Percentiles rank a stretch among this genome's conserved stretches.
These are phyloP conservation scores for Trichoderma cornu-damae DNA, from an alignment of 2,329 filamentous ascomycete genomes.

Conservation along the genomic window DNA sequence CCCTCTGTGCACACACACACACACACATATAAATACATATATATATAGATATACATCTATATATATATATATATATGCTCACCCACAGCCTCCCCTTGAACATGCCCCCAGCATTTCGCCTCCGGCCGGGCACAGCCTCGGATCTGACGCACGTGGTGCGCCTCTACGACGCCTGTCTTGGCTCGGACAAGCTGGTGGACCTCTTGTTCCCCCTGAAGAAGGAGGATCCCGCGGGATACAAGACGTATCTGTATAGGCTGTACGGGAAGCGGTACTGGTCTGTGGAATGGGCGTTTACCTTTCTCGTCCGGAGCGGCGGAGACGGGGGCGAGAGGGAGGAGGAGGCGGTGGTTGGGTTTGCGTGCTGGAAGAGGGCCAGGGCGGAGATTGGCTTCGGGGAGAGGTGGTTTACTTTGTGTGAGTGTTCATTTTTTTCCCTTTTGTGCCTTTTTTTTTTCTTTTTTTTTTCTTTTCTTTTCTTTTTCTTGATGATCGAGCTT, in stretches of 20 bases:
- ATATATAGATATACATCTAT: background rate
- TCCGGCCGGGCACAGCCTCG: slow-evolving; percentile 31
- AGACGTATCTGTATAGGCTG: slow-evolving; percentile 25
- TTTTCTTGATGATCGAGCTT: background rate
- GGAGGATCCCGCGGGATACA: slow-evolving; percentile 22
- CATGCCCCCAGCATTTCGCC: slow-evolving; percentile 7
- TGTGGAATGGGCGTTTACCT: slow-evolving; percentile 29
- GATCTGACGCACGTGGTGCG: slow-evolving; percentile 27
- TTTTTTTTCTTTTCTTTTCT: background rate
- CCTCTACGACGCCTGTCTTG: slow-evolving; percentile 31
- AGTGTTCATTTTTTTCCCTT: slow-evolving; percentile 14
- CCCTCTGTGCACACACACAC: background rate
- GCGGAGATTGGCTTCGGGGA: slow-evolving; percentile 27
- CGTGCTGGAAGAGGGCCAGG: slow-evolving; percentile 33
- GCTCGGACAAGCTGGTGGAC: slow-evolving; percentile 29
- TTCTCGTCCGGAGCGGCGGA: slow-evolving; percentile 20
- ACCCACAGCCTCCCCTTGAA: background rate
- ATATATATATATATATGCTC: background rate
- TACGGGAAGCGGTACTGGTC: slow-evolving; percentile 34
- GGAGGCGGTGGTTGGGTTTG: slow-evolving; percentile 27
- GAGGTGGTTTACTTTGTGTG: slow-evolving; percentile 32
- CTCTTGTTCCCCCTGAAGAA: slow-evolving; percentile 30
- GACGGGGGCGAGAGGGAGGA: background rate
- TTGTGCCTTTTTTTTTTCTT: too few species aligned
- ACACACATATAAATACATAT: background rate